These are phyloP conservation scores for Citrus cavaleriei DNA, from an alignment of 345 rosid genomes.

Conservation along the genomic window DNA sequence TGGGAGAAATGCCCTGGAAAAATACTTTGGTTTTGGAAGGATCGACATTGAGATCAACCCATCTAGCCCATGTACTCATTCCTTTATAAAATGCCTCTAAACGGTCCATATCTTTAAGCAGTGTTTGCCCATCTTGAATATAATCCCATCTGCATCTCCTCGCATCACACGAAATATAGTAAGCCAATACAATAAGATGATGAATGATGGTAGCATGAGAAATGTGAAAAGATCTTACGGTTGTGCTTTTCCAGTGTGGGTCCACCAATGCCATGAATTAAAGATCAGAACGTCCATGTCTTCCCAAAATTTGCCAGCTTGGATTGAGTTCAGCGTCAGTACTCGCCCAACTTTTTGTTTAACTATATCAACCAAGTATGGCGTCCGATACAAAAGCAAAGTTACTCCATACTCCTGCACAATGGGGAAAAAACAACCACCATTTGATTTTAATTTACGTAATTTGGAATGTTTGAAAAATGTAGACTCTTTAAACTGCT, in stretches of 20 bases:
- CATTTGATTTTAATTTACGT: neutral
- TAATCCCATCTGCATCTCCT: constrained; percentile 69
- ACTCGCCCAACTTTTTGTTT: constrained; percentile 56
- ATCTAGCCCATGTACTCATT: constrained; percentile 70
- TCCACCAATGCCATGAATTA: constrained; percentile 99
- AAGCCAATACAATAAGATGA: neutral
- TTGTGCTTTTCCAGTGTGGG: constrained; percentile 66
- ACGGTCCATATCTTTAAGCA: constrained; percentile 68
- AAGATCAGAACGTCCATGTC: constrained; percentile 83
- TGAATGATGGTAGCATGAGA: neutral
- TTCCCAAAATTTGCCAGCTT: constrained; percentile 65
- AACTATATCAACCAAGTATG: constrained; percentile 75
- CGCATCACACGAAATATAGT: neutral
- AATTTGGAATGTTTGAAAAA: neutral
- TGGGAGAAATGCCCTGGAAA: constrained; percentile 96
- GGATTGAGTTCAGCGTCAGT: constrained; percentile 58
- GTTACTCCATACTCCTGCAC: constrained; percentile 70
- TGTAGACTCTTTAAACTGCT: neutral
- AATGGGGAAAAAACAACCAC: neutral
- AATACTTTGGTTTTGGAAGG: constrained; percentile 62
- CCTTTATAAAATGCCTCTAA: constrained; percentile 72
- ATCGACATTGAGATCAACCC: constrained; percentile 79
- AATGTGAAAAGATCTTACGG: constrained; percentile 29
- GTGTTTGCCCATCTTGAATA: constrained; percentile 45
- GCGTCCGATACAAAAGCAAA: constrained; percentile 66